phyloP scores from a whole-genome alignment of 495 filamentous ascomycete genomes.

The Aspergillus incahuasiensis region DNA sequence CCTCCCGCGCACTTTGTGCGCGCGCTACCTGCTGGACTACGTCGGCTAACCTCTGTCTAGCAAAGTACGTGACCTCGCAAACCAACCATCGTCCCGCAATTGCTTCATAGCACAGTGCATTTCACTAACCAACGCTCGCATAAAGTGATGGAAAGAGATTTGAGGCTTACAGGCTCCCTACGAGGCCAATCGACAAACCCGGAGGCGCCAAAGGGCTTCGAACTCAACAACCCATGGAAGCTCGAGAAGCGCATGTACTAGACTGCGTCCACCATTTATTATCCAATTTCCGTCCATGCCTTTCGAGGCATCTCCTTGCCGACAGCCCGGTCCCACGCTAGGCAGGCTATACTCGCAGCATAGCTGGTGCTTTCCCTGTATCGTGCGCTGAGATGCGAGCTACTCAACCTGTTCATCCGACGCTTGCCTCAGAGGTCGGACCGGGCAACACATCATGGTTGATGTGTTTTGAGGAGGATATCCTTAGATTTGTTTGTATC shows the following conservation, averaged over 20 bases:
- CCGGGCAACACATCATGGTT: neutral
- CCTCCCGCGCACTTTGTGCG: neutral
- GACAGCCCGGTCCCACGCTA: neutral
- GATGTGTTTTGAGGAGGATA: neutral
- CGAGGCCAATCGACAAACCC: constrained; percentile 83
- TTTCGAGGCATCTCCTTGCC: neutral
- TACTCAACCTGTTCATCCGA: constrained; percentile 19
- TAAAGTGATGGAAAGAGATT: constrained; percentile 95
- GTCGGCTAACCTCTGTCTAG: constrained; percentile 47
- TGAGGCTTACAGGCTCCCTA: constrained; percentile 76
- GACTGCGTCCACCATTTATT: neutral
- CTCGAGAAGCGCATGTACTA: constrained; percentile 52
- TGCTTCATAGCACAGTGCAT: neutral
- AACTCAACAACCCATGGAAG: constrained; percentile 94
- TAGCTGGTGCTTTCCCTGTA: neutral
- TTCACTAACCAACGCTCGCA: constrained; percentile 15
- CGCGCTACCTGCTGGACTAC: constrained; percentile 28
- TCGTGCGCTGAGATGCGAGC: neutral
- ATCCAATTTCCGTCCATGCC: neutral
- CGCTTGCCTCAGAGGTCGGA: neutral
- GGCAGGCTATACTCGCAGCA: neutral
- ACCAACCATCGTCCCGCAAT: neutral
- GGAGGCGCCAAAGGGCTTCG: constrained; percentile 79
- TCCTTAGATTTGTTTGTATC: constrained; percentile 1
- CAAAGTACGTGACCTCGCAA: constrained; percentile 61